Conservation (phyloP, 2,329 filamentous ascomycete species). For the Botrytis fabae region DNA sequence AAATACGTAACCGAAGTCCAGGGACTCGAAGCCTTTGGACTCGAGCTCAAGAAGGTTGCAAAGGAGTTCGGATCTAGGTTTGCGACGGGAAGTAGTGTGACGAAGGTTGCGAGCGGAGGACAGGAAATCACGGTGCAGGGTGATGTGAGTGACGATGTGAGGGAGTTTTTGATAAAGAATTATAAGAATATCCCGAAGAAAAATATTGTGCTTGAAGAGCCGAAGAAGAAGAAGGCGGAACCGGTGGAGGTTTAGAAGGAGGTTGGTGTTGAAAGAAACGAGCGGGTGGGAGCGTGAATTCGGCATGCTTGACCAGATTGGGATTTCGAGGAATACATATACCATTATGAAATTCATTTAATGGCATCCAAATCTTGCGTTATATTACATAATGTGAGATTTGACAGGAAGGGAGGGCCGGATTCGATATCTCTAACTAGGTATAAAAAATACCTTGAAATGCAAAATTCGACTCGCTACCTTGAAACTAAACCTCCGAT, state of each 20-base stretch:
- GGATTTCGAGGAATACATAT: neutral
- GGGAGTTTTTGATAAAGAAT: conserved; percentile 85
- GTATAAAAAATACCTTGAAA: neutral
- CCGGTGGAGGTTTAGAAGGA: conserved; percentile 8
- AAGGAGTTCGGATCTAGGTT: conserved; percentile 99
- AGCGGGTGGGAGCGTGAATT: neutral
- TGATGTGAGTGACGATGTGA: conserved; percentile 91
- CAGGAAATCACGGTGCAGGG: conserved; percentile 99
- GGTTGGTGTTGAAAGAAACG: neutral
- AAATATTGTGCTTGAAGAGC: conserved; percentile 91
- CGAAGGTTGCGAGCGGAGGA: conserved; percentile 78
- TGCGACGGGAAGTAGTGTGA: conserved; percentile 89
- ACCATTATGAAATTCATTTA: neutral
- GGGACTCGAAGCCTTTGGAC: conserved; percentile 83
- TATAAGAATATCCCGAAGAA: conserved; percentile 91
- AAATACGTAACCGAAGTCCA: conserved; percentile 94
- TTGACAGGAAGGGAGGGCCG: neutral
- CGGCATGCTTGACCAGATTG: neutral
- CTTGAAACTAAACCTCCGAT: neutral
- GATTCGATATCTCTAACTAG: neutral
- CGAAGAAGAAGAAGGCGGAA: conserved; percentile 86
- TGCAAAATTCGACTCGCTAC: neutral
- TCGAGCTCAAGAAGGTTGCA: conserved; percentile 92
- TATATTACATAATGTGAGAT: neutral
- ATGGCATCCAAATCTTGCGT: neutral